Evolutionary conservation across 345 rosid species (phyloP).

Genomic region (Heritiera fomes): DNA sequence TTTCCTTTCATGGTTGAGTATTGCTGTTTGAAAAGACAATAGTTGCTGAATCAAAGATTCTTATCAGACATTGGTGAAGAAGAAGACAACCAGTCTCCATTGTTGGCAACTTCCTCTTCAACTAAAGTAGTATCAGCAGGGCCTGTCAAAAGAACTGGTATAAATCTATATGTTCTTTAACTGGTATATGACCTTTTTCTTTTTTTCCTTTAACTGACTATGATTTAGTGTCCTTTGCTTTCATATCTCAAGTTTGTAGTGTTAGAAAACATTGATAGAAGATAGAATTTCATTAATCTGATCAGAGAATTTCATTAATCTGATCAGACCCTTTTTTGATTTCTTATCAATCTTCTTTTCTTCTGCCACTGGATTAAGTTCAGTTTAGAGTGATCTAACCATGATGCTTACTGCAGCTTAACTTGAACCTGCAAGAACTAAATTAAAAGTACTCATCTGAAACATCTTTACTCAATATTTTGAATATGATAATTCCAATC

Average conservation of each 20-base stretch:
- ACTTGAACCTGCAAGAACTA: too few species aligned
- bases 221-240: neutral
- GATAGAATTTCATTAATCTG: too few species aligned
- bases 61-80: slow-evolving; percentile 16
- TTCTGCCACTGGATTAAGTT: too few species aligned
- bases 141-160: slow-evolving; percentile 40
- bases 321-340: too few species aligned
- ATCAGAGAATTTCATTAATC: too few species aligned
- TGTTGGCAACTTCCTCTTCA: slow-evolving; percentile 24
- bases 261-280: neutral
- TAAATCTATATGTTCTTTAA: neutral
- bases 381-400: too few species aligned
- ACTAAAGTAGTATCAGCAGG: neutral
- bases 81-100: slow-evolving; percentile 23
- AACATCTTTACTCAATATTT: too few species aligned
- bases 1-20: neutral
- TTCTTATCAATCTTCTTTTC: too few species aligned
- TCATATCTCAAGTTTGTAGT: neutral
- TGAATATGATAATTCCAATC: too few species aligned
- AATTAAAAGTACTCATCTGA: neutral
- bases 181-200: neutral
- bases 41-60: neutral
- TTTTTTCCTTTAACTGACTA: neutral
- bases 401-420: too few species aligned
- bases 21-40: neutral